Base-by-base conservation (phyloP, 345 rosid genomes). In the Ailanthus altissimus region DNA sequence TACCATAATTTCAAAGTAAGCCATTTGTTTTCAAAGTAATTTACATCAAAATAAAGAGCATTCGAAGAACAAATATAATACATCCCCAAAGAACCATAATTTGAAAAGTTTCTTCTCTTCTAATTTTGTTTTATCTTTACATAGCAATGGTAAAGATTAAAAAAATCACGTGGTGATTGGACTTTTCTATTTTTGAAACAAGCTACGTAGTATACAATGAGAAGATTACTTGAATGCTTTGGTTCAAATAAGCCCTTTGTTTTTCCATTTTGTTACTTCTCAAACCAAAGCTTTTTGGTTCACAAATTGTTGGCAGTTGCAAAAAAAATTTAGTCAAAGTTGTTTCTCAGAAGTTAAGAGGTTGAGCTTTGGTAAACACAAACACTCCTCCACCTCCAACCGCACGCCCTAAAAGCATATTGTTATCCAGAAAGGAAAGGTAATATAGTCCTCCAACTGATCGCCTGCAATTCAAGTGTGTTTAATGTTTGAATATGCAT, bases 311-410 rank as follows among this genome's bases (percentile, higher is more conserved):
- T 5, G 26, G 49, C 5, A 36, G 28, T 13, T 9, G 12, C 10
- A 26, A 42, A 50, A 8, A 3, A 9, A 5, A 32, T 1, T 32
- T 50, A 8, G 72, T 47, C 5, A 32, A 18, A 28, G 45, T 60
- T 70, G 57, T 72, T 78, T 77, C 58, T 85, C 85, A 90, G 5
- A 87, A 82, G 49, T 88, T 63, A 5, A 94, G 90, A 65, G 97
- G 89, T 82, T 93, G 97, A 81, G 95, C 87, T 79, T 80, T 89
- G 43, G 95, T 91, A 80, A 94, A 94, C 65, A 94, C 86, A 81
- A 94, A 93, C 26, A 91, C 89, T 70, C 98, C 97, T n/a, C 97
- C 98, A 57, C 98, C 93, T 61, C 99, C 99, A 67, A 93, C 92
- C 11, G 98, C 84, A 14, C 98, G 92, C 32, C 98, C 98, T 84